A percentile compares a stretch with the other conserved stretches of the same genome.
phyloP scores from a whole-genome alignment of 371 early-diverging fungal species.

The Parasitella parasitica region DNA sequence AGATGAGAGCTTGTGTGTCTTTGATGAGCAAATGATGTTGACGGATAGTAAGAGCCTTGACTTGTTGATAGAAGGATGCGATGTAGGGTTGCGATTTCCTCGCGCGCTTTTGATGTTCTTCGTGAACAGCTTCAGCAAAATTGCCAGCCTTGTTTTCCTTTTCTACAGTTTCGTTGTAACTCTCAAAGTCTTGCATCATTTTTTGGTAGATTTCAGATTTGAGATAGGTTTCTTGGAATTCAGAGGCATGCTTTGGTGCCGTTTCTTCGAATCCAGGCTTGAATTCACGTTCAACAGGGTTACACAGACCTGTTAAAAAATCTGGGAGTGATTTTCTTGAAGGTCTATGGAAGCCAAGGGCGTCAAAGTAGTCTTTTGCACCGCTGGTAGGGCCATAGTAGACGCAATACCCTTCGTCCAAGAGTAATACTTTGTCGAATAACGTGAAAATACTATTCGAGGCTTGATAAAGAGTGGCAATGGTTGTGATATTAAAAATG shows the following conservation, averaged over 20 bases:
- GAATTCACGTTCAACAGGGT: constrained; percentile 61
- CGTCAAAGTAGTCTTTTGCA: constrained; percentile 68
- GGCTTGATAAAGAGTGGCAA: constrained; percentile 71
- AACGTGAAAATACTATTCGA: constrained; percentile 73
- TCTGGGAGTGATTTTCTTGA: constrained; percentile 74
- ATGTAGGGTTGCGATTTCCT: constrained; percentile 55
- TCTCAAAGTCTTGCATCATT: constrained; percentile 34
- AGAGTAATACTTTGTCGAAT: constrained; percentile 73
- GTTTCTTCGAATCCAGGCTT: constrained; percentile 52
- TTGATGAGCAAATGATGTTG: constrained; percentile 59
- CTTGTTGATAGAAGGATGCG: constrained; percentile 63
- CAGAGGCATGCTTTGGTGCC: constrained; percentile 46
- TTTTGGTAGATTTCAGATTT: constrained; percentile 33
- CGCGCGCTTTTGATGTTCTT: constrained; percentile 58
- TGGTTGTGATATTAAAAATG: constrained; percentile 61
- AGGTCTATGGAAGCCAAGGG: constrained; percentile 71
- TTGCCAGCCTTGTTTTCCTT: constrained; percentile 33
- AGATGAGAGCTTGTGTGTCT: constrained; percentile 47
- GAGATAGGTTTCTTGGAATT: constrained; percentile 50
- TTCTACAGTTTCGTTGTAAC: constrained; percentile 34
- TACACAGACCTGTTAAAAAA: constrained; percentile 72
- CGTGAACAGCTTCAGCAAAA: constrained; percentile 55
- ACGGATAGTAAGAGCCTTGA: constrained; percentile 60
- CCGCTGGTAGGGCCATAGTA: constrained; percentile 73
- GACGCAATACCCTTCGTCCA: constrained; percentile 71